Percentiles rank a stretch among this genome's conserved stretches.
Conservation (phyloP, 305 asterid genomes). For the Salvia sclarea region DNA sequence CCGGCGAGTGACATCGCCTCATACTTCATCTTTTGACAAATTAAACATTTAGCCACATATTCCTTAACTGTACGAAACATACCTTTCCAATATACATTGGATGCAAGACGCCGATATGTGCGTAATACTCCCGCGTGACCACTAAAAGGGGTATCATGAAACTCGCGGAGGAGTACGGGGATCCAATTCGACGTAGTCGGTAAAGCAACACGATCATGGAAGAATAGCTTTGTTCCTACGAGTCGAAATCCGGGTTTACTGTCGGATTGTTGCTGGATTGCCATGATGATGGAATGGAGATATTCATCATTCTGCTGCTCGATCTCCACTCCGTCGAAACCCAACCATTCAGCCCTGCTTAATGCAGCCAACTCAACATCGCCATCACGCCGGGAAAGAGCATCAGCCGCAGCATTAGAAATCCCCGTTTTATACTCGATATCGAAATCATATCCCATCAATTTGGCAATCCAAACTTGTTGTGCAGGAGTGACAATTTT, state of each 20-base stretch:
- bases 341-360: neutral
- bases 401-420: neutral
- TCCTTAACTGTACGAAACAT: neutral
- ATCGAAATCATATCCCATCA: neutral
- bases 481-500: neutral
- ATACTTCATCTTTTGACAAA: neutral
- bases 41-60: neutral
- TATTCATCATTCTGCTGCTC: neutral
- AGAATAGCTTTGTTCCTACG: neutral
- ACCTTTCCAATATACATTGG: neutral
- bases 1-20: neutral
- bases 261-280: neutral
- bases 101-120: neutral
- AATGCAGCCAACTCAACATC: neutral
- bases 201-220: neutral
- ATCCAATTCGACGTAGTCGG: neutral
- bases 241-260: neutral
- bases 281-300: neutral
- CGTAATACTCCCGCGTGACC: neutral
- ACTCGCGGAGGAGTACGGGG: neutral
- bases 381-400: neutral
- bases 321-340: neutral
- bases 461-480: neutral
- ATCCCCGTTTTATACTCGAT: neutral
- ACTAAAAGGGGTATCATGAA: neutral